Conservation (phyloP, 2,329 filamentous ascomycete genomes). For the Ascochyta pisi region DNA sequence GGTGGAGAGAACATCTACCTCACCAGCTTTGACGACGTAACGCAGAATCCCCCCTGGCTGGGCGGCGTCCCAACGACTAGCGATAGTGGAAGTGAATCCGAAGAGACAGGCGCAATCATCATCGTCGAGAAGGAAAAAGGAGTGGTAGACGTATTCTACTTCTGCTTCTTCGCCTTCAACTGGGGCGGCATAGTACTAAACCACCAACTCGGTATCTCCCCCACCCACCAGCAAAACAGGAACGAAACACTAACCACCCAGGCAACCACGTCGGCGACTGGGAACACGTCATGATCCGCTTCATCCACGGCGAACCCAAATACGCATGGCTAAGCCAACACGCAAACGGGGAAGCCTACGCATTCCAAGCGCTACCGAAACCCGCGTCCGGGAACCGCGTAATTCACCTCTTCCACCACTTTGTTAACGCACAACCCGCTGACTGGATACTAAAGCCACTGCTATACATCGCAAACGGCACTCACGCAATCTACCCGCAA, state of each 20-base stretch:
- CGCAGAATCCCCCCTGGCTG: conserved; percentile 47
- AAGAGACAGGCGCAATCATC: conserved; percentile 59
- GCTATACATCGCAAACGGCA: conserved; percentile 63
- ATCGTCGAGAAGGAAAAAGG: conserved; percentile 61
- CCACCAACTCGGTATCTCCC: conserved; percentile 36
- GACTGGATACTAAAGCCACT: conserved; percentile 38
- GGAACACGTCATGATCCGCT: conserved; percentile 72
- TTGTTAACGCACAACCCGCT: too few relatives aligned
- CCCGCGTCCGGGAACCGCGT: conserved; percentile 51
- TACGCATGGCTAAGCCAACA: conserved; percentile 68
- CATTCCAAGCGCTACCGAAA: conserved; percentile 62
- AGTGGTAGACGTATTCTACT: conserved; percentile 64
- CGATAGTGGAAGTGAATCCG: conserved; percentile 14
- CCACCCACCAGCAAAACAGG: neutral
- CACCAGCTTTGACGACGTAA: conserved; percentile 47
- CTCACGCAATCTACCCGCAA: conserved; percentile 69
- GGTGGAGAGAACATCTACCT: conserved; percentile 44
- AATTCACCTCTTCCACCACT: neutral
- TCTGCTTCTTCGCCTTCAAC: conserved; percentile 65
- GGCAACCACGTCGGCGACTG: conserved; percentile 68
- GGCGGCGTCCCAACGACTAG: too few relatives aligned
- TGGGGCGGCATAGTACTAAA: conserved; percentile 58
- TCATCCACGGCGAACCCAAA: conserved; percentile 60
- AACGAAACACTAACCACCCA: conserved; percentile 4
- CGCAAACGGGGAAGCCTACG: conserved; percentile 65